phyloP scores from a whole-genome alignment of 2,329 filamentous ascomycete species.

The Neonectria sp. region DNA sequence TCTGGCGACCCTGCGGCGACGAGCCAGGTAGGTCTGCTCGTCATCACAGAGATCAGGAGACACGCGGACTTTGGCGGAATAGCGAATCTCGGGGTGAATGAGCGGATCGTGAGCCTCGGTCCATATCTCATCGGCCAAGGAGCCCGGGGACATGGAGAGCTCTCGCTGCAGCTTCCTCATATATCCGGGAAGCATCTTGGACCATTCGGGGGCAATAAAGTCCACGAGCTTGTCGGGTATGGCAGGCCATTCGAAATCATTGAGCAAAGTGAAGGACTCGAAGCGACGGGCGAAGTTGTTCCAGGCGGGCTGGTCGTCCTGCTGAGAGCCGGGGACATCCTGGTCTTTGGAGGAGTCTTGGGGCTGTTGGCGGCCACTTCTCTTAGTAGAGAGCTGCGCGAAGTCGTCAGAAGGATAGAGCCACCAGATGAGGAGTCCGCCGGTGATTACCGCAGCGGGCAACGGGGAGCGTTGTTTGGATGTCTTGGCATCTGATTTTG shows the following conservation, averaged over 20 bases:
- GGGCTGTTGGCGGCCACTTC: slow-evolving; percentile 22
- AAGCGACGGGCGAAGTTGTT: slow-evolving; percentile 63
- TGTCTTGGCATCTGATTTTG: slow-evolving; percentile 36
- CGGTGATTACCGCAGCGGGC: slow-evolving; percentile 52
- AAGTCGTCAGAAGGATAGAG: slow-evolving; percentile 62
- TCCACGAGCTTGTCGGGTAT: slow-evolving; percentile 75
- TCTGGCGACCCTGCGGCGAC: slow-evolving; percentile 77
- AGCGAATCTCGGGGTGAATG: slow-evolving; percentile 89
- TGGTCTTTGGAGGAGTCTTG: slow-evolving; percentile 38
- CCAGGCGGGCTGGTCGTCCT: slow-evolving; percentile 61
- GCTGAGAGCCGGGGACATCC: slow-evolving; percentile 34
- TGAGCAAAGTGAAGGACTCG: slow-evolving; percentile 67
- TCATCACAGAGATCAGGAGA: slow-evolving; percentile 86
- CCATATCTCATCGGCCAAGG: slow-evolving; percentile 95
- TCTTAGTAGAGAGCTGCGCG: slow-evolving; percentile 51
- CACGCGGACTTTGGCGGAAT: slow-evolving; percentile 85
- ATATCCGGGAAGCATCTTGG: slow-evolving; percentile 80
- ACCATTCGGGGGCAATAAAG: slow-evolving; percentile 87
- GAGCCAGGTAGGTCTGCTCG: slow-evolving; percentile 81
- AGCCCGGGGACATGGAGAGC: slow-evolving; percentile 88
- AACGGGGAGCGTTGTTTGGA: slow-evolving; percentile 45
- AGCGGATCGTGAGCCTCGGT: slow-evolving; percentile 87
- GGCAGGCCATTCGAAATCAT: slow-evolving; percentile 69
- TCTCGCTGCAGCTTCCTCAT: slow-evolving; percentile 89
- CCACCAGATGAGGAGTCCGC: slow-evolving; percentile 59